Conservation (phyloP, 805 yeast species). For the Metschnikowia vanudenii region DNA sequence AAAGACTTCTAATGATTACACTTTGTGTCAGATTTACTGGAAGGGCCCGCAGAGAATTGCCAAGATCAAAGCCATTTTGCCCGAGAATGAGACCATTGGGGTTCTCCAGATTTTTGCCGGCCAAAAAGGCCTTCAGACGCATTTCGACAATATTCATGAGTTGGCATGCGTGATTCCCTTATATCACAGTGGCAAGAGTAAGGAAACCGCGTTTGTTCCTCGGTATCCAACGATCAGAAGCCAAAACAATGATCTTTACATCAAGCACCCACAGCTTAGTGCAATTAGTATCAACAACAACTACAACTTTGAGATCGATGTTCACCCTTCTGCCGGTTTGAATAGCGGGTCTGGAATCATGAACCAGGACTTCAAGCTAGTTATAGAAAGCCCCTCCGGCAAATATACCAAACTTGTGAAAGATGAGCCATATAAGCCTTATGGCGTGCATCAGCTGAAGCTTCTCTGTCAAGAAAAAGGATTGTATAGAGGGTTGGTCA, state of each 20-base stretch:
- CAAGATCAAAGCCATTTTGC: conserved; percentile 77
- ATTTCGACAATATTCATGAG: conserved; percentile 60
- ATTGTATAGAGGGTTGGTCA: conserved; percentile 76
- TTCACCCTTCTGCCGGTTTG: conserved; percentile 56
- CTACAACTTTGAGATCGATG: conserved; percentile 63
- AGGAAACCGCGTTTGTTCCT: conserved; percentile 64
- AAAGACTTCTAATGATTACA: conserved; percentile 47
- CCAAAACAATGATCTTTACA: conserved; percentile 71
- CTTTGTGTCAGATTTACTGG: conserved; percentile 81
- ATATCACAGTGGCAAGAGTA: conserved; percentile 65
- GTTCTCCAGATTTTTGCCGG: conserved; percentile 75
- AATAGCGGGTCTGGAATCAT: conserved; percentile 34
- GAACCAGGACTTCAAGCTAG: conserved; percentile 53
- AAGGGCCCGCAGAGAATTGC: conserved; percentile 61
- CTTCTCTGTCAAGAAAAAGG: conserved; percentile 72
- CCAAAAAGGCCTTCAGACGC: conserved; percentile 54
- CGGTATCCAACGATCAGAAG: conserved; percentile 70
- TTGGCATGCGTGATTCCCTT: conserved; percentile 73
- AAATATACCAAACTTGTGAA: conserved; percentile 60
- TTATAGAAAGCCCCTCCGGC: conserved; percentile 83
- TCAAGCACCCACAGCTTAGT: conserved; percentile 80
- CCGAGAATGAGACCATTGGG: conserved; percentile 67
- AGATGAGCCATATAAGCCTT: conserved; percentile 45
- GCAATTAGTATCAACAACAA: conserved; percentile 54
- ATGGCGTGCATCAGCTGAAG: conserved; percentile 59